These are phyloP conservation scores for Echium plantagineum DNA, from an alignment of 257 asterid genomes.

Conservation along the genomic window DNA sequence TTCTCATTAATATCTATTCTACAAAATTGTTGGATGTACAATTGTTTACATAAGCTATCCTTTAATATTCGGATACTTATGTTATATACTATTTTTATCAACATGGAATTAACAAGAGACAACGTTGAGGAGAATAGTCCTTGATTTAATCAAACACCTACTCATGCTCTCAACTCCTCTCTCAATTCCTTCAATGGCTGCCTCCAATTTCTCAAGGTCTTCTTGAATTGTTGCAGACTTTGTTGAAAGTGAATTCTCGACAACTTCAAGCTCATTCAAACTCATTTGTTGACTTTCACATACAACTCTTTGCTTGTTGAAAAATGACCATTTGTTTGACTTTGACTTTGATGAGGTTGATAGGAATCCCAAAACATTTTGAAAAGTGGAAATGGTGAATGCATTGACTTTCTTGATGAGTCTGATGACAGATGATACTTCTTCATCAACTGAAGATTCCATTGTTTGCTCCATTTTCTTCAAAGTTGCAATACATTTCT, in stretches of 20 bases:
- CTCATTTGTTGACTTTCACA: conserved; percentile 13
- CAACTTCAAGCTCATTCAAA: conserved; percentile 13
- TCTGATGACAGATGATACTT: conserved; percentile 10
- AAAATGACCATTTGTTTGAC: conserved; percentile 25
- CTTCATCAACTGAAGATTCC: conserved; percentile 11
- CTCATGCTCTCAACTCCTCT: conserved; percentile 17
- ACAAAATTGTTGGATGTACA: background rate
- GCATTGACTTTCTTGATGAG: conserved; percentile 15
- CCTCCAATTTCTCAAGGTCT: conserved; percentile 15
- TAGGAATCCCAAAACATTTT: conserved; percentile 12
- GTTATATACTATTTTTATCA: background rate
- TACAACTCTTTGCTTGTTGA: conserved; percentile 14
- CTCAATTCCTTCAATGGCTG: conserved; percentile 13
- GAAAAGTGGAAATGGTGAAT: conserved; percentile 10
- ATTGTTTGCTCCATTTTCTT: conserved; percentile 15
- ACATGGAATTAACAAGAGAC: conserved; percentile 11
- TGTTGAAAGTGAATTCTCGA: conserved; percentile 10
- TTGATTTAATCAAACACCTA: conserved; percentile 21
- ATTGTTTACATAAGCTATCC: background rate
- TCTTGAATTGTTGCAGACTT: conserved; percentile 12
- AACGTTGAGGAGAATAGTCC: conserved; percentile 17
- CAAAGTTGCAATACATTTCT: conserved; percentile 13
- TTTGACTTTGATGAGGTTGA: conserved; percentile 14
- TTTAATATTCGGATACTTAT: background rate
- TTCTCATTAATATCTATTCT: background rate